phyloP scores from a whole-genome alignment of 441 rosid genomes.

The Sinapis alba region DNA sequence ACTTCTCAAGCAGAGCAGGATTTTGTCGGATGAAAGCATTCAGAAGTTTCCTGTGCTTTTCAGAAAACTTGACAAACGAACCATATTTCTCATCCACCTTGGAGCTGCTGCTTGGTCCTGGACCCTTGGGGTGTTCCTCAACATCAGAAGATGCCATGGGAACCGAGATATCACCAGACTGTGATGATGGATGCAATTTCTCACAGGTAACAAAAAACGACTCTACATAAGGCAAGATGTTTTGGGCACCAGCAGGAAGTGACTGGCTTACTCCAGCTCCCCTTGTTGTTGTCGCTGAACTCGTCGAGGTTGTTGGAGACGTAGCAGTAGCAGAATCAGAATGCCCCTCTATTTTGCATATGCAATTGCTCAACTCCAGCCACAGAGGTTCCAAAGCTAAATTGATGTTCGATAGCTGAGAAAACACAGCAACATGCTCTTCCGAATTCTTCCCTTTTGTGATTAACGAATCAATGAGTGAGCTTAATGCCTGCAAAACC shows the following conservation, averaged over 20 bases:
- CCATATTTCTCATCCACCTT: slow-evolving; percentile 82
- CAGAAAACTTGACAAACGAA: slow-evolving; percentile 86
- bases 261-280: slow-evolving; percentile 70
- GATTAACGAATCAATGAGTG: slow-evolving; percentile 63
- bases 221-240: slow-evolving; percentile 88
- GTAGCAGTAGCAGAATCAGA: slow-evolving; percentile 67
- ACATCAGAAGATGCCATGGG: slow-evolving; percentile 54
- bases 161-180: slow-evolving; percentile 61
- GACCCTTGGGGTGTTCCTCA: slow-evolving; percentile 63
- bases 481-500: slow-evolving; percentile 90
- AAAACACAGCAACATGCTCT: slow-evolving; percentile 63
- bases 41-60: slow-evolving; percentile 87
- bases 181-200: slow-evolving; percentile 81
- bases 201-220: slow-evolving; percentile 90
- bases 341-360: slow-evolving; percentile 85
- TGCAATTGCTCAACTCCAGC: slow-evolving; percentile 84
- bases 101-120: slow-evolving; percentile 43
- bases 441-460: slow-evolving; percentile 65
- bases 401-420: slow-evolving; percentile 72
- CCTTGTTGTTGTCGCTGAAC: slow-evolving; percentile 53
- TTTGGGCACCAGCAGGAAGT: slow-evolving; percentile 96
- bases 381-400: slow-evolving; percentile 87
- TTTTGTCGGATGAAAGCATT: slow-evolving; percentile 95
- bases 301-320: slow-evolving; percentile 39
- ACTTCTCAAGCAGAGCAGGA: slow-evolving; percentile 93